A percentile compares a stretch with the other conserved stretches of the same genome.
Conservation (phyloP, 2,329 filamentous ascomycete genomes). For the Colletotrichum acutatum region DNA sequence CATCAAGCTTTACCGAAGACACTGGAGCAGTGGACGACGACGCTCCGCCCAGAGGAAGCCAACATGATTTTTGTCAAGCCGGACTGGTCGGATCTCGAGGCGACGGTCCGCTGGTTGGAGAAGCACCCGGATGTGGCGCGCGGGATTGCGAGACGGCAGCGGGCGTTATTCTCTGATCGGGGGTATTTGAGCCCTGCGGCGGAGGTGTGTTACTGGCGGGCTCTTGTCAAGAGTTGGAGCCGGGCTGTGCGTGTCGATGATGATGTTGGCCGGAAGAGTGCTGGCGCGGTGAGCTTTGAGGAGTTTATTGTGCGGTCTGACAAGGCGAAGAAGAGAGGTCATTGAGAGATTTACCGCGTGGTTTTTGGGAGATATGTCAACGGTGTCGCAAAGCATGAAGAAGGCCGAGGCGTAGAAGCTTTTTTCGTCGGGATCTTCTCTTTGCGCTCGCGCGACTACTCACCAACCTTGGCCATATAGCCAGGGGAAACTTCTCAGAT, state of each 20-base stretch:
- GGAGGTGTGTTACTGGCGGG: conserved; percentile 65
- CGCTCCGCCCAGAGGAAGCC: conserved; percentile 48
- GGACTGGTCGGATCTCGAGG: conserved; percentile 63
- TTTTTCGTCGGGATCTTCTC: too few relatives aligned
- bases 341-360: background rate
- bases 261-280: conserved; percentile 7
- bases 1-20: background rate
- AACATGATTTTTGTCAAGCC: conserved; percentile 62
- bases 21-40: conserved; percentile 50
- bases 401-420: too few relatives aligned
- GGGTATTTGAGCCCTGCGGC: conserved; percentile 62
- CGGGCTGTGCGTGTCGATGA: conserved; percentile 50
- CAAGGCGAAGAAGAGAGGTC: background rate
- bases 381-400: too few relatives aligned
- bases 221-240: conserved; percentile 59
- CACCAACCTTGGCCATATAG: too few relatives aligned
- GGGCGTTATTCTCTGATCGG: conserved; percentile 52
- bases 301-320: conserved; percentile 18
- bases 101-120: conserved; percentile 57
- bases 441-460: too few relatives aligned
- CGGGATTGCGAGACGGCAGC: conserved; percentile 59
- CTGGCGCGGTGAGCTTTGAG: conserved; percentile 35
- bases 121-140: conserved; percentile 53
- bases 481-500: too few relatives aligned
- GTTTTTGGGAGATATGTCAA: background rate